Evolutionary conservation across 192 early-diverging fungal species (phyloP).

Genomic region (Jimgerdemannia flammicorona): DNA sequence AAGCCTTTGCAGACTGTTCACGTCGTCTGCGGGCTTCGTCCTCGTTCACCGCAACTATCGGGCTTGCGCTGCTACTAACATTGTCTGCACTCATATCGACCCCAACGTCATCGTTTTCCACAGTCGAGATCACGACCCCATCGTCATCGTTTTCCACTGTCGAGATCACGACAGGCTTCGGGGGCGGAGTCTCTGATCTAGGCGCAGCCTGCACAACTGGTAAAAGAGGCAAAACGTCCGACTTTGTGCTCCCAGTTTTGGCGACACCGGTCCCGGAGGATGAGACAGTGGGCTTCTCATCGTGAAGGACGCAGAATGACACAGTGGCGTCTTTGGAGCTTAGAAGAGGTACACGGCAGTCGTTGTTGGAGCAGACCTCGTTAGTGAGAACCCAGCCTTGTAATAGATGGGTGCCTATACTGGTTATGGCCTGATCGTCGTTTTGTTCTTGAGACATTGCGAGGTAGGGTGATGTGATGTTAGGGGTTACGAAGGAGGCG

Average conservation of each 20-base stretch:
- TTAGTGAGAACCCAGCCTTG: constrained; percentile 38
- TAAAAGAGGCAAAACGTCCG: not conserved
- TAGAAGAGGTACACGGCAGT: constrained; percentile 25
- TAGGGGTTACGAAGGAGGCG: no score
- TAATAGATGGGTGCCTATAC: constrained; percentile 19
- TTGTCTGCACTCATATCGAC: not conserved
- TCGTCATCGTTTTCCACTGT: not conserved
- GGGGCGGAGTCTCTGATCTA: not conserved
- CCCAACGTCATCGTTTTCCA: not conserved
- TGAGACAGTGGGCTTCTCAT: constrained; percentile 12
- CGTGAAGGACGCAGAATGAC: constrained; percentile 30
- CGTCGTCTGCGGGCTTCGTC: constrained; percentile 11
- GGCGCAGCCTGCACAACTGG: not conserved
- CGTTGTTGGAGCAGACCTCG: constrained; percentile 15
- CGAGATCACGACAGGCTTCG: not conserved
- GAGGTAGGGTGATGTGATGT: no score
- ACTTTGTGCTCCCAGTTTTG: not conserved
- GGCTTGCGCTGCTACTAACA: constrained; percentile 1
- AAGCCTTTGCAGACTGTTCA: constrained; percentile 46
- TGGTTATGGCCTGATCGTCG: not conserved
- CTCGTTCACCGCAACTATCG: constrained; percentile 5
- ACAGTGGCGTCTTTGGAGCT: constrained; percentile 23
- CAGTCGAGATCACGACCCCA: not conserved
- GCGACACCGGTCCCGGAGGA: not conserved
- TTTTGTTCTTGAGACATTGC: no score